These are phyloP conservation scores for Cephalotrichum gorgonifer DNA, from an alignment of 2,329 filamentous ascomycete species.

Conservation along the genomic window DNA sequence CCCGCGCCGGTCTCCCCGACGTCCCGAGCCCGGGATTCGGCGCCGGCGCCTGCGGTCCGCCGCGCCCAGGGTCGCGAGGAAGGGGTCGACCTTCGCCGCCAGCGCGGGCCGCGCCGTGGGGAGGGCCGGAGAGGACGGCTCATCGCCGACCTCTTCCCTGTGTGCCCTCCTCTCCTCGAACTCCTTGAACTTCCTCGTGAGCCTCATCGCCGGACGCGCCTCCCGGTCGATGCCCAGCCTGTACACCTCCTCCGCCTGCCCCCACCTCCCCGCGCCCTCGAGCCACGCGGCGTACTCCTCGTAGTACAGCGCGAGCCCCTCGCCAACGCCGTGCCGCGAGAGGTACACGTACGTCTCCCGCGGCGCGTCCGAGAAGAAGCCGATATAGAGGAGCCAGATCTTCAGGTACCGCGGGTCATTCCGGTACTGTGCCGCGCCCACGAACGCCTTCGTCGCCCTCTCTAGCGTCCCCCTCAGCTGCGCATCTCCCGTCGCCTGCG, in stretches of 20 bases:
- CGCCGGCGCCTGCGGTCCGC: slow-evolving; percentile 54
- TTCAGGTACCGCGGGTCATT: slow-evolving; percentile 92
- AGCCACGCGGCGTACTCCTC: slow-evolving; percentile 95
- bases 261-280: slow-evolving; percentile 73
- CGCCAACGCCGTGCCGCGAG: slow-evolving; percentile 78
- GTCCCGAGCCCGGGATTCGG: slow-evolving; percentile 35
- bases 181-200: slow-evolving; percentile 84
- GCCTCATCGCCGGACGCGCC: slow-evolving; percentile 68
- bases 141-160: slow-evolving; percentile 42
- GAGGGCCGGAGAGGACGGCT: slow-evolving; percentile 77
- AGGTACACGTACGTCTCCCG: slow-evolving; percentile 89
- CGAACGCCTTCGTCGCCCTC: slow-evolving; percentile 83
- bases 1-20: slow-evolving; percentile 55
- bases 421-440: slow-evolving; percentile 77
- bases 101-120: slow-evolving; percentile 75
- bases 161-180: slow-evolving; percentile 72
- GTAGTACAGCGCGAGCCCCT: slow-evolving; percentile 82
- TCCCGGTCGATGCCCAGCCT: slow-evolving; percentile 80
- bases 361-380: slow-evolving; percentile 85
- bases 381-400: slow-evolving; percentile 89
- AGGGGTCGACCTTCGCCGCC: slow-evolving; percentile 78
- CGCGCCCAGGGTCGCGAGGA: slow-evolving; percentile 44
- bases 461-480: slow-evolving; percentile 82
- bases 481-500: slow-evolving; percentile 85
- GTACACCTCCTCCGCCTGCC: slow-evolving; percentile 90